A percentile compares a stretch with the other conserved stretches of the same genome.
These are phyloP conservation scores for Allium fistulosum DNA, from an alignment of 106 monocot species.

Conservation along the genomic window DNA sequence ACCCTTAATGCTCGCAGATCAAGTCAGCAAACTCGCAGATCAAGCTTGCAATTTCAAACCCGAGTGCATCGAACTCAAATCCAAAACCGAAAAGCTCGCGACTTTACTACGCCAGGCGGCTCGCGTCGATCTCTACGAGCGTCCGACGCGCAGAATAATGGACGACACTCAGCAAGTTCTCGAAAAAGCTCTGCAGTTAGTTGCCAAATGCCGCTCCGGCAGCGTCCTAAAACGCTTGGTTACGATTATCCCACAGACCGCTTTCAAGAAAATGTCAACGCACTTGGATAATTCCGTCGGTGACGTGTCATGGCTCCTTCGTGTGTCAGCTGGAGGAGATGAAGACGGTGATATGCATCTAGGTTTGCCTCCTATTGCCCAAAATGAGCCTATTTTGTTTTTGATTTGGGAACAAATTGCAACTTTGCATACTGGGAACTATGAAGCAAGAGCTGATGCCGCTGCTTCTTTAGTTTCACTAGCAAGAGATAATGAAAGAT, in stretches of 20 bases:
- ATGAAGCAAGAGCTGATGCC: conserved; percentile 55
- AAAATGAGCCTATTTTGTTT: conserved; percentile 93
- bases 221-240: conserved; percentile 42
- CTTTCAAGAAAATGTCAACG: conserved; percentile 50
- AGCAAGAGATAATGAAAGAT: conserved; percentile 79
- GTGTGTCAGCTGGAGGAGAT: conserved; percentile 49
- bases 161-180: conserved; percentile 59
- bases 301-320: conserved; percentile 73
- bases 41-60: conserved; percentile 22
- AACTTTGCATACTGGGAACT: conserved; percentile 62
- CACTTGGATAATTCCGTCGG: conserved; percentile 62
- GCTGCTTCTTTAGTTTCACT: conserved; percentile 81
- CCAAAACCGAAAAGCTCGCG: conserved; percentile 34
- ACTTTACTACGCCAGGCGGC: conserved; percentile 58
- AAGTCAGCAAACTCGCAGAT: conserved; percentile 41
- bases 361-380: conserved; percentile 90
- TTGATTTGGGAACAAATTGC: conserved; percentile 95
- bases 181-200: conserved; percentile 44
- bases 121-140: conserved; percentile 63
- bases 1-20: conserved; percentile 66
- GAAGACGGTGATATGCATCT: conserved; percentile 59
- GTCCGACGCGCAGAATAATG: conserved; percentile 71
- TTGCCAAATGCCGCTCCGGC: conserved; percentile 36
- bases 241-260: conserved; percentile 44
- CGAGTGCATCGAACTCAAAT: conserved; percentile 50